Evolutionary conservation across 495 filamentous ascomycete genomes (phyloP), one percentile per base, ranked within the genome.

Genomic region (Parathielavia hyrcaniae): DNA sequence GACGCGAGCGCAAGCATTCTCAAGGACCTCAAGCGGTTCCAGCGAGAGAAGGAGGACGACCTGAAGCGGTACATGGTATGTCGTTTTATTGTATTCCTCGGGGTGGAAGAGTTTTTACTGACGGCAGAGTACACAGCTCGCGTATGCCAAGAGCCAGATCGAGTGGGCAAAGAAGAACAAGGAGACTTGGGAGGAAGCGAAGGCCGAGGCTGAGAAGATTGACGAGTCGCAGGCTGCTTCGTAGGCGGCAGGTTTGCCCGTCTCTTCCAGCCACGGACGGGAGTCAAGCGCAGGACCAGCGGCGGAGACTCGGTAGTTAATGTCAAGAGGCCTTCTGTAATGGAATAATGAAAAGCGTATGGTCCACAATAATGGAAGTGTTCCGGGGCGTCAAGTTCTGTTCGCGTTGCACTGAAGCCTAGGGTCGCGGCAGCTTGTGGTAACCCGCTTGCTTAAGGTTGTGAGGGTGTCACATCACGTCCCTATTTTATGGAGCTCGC

Each of bases 91-190:
- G 19, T 26, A 23, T 57, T 10, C 9, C 22, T 54, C 12, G 30
- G n/a, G 20, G 17, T 2, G 12, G 23, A 16, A 32, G 10, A 14
- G 1, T 6, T 4, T 12, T 43, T 53, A 54, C 58, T 60, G 55
- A 75, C 59, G 68, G 57, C 8, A 4, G 40, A 14, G 48, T 8
- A 19, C 57, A 97, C 57, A 97, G 92, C 81, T 96, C 61, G 88
- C 90, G 46, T 98, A 96, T 67, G 93, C 93, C 12, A 87, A 84
- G 66, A 91, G 86, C 69, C 93, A 98, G 69, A 86, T 98, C 57
- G 90, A 97, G 70, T 98, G 93, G 93, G 95, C 93, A n/a, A 90
- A 86, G 70, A 93, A 93, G 76, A 97, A 91, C 65, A 84, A 93
- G 64, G 91, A 95, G 66, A 90, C 89, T 4, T 98, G 93, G 93